phyloP scores from a whole-genome alignment of 768 basidiomycete genomes.

The Candolleomyces efflorescens region DNA sequence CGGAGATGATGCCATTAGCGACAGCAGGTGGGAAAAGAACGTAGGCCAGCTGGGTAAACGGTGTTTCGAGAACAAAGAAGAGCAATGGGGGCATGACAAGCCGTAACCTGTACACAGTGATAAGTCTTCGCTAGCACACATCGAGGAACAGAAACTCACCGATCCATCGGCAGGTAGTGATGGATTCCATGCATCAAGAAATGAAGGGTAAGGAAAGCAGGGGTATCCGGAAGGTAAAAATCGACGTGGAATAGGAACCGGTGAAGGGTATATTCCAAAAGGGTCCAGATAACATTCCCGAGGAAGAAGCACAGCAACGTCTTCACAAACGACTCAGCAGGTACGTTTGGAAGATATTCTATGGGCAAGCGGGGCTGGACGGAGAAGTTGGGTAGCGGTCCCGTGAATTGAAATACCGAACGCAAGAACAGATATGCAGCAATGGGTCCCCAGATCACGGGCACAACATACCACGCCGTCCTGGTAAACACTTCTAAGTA shows the following conservation, averaged over 20 bases:
- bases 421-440: slow-evolving; percentile 73
- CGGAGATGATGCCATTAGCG: slow-evolving; percentile 90
- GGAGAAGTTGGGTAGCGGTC: slow-evolving; percentile 62
- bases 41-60: slow-evolving; percentile 86
- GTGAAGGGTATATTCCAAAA: slow-evolving; percentile 90
- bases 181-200: slow-evolving; percentile 95
- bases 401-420: slow-evolving; percentile 78
- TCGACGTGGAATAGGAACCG: slow-evolving; percentile 98
- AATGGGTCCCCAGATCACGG: slow-evolving; percentile 89
- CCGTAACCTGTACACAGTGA: slow-evolving; percentile 51
- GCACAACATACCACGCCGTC: slow-evolving; percentile 93
- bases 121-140: not conserved
- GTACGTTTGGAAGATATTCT: slow-evolving; percentile 40
- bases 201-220: slow-evolving; percentile 77
- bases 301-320: slow-evolving; percentile 67
- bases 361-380: slow-evolving; percentile 53
- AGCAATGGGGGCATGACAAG: slow-evolving; percentile 95
- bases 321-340: slow-evolving; percentile 48
- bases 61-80: slow-evolving; percentile 72
- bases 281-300: slow-evolving; percentile 91
- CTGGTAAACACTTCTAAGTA: slow-evolving; percentile 76
- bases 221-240: slow-evolving; percentile 76
- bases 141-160: slow-evolving; percentile 38
- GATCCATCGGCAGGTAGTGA: slow-evolving; percentile 97
- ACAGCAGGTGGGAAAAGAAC: slow-evolving; percentile 74